Evolutionary conservation across 2,329 filamentous ascomycete species (phyloP), one percentile per base, ranked within the genome.

Genomic region (Tricladium varicosporioides): DNA sequence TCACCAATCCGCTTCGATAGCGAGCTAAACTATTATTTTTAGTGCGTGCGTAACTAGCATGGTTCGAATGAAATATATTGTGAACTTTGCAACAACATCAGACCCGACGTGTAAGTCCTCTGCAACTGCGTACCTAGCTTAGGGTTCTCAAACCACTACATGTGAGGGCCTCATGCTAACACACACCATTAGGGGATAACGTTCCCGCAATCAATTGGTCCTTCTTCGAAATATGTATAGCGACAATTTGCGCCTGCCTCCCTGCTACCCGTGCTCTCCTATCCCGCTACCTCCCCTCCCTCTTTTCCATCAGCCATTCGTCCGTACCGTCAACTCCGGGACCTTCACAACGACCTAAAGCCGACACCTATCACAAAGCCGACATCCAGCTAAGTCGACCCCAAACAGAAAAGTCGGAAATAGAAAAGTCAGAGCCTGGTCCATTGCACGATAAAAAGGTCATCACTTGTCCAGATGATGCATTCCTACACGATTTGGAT

Each of bases 121-220:
- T 10, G 19, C 4, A 40, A 11, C 27, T 15, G 11, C 8, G 2
- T 7, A 16, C 40, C 42, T 13, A 33, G 40, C n/a, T 15, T 5
- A 53, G 50, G 10, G 8, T 40, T 43, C 33, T 36, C n/a, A 4
- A 9, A 4, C n/a, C 31, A n/a, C n/a, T n/a, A n/a, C 16, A 7
- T 43, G 3, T 45, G n/a, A 27, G 42, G 18, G 8, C n/a, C 11
- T 31, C 19, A 18, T 43, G 4, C 19, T 19, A 18, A 3, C 14
- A 54, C 32, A 40, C 9, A 16, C 9, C 5, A 3, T 49, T 44
- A 68, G 67, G 60, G 48, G 59, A 61, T 16, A 64, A 67, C 22
- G 56, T 63, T 5, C 44, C 58, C n/a, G 61, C 65, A 36, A 58
- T 61, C 1, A 65, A 69, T 22, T 70, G 65, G 66, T 68, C 66